phyloP scores from a whole-genome alignment of 2,329 filamentous ascomycete species.

The Monilinia laxa region DNA sequence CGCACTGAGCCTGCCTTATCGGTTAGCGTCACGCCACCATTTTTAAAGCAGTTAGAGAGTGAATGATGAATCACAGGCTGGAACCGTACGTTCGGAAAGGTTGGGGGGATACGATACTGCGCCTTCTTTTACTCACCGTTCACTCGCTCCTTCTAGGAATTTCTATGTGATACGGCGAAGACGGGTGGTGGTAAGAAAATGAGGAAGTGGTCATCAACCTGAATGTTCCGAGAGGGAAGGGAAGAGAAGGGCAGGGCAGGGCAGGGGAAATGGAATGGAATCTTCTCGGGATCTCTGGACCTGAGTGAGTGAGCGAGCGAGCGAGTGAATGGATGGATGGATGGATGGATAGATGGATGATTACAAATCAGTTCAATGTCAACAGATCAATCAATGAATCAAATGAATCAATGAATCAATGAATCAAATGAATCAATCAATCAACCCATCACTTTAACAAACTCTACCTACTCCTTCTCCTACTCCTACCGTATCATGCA shows the following conservation, averaged over 20 bases:
- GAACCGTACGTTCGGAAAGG: neutral
- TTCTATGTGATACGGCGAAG: neutral
- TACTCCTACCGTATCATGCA: too few species aligned
- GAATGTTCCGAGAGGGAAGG: neutral
- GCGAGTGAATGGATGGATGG: neutral
- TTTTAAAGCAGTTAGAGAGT: neutral
- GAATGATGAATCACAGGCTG: too few species aligned
- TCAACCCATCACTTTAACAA: too few species aligned
- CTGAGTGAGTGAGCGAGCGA: neutral
- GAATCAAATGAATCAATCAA: too few species aligned
- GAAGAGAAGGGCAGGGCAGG: too few species aligned
- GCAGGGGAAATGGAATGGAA: neutral
- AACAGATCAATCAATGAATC: too few species aligned
- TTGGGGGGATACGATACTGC: neutral
- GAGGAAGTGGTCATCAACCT: too few species aligned
- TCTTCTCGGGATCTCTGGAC: slow-evolving; percentile 10
- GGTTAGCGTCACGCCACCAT: slow-evolving; percentile 21
- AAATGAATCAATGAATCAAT: too few species aligned
- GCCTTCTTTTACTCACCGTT: slow-evolving; percentile 13
- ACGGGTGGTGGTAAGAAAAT: too few species aligned
- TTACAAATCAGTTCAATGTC: neutral
- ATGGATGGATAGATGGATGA: neutral
- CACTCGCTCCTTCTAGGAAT: slow-evolving; percentile 8
- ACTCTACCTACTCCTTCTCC: too few species aligned
- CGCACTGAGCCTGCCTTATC: slow-evolving; percentile 17